A percentile compares a stretch with the other conserved stretches of the same genome.
Evolutionary conservation across 2,329 filamentous ascomycete genomes (phyloP).

Genomic region (Cryphonectria nitschkei): DNA sequence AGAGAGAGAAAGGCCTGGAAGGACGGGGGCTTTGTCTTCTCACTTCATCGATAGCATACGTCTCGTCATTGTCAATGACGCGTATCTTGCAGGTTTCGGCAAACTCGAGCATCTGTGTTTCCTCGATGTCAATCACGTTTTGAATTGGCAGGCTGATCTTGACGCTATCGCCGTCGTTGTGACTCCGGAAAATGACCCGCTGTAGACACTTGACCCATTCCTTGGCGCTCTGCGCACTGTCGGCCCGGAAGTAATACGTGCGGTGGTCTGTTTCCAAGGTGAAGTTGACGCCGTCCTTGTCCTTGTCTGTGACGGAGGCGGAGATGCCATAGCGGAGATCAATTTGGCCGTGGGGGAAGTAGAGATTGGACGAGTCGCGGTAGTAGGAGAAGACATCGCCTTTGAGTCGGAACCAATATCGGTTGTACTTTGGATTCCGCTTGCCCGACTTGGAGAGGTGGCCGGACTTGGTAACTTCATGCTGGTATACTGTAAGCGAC

Average conservation of each 20-base stretch:
- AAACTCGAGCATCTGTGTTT: constrained; percentile 87
- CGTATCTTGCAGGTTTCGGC: constrained; percentile 93
- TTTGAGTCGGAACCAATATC: constrained; percentile 93
- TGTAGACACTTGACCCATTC: constrained; percentile 97
- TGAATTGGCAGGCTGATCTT: constrained; percentile 90
- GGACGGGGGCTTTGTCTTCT: constrained; percentile 29
- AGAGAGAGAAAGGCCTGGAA: neutral
- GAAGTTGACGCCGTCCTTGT: constrained; percentile 78
- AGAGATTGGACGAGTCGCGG: constrained; percentile 78
- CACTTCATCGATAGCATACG: constrained; percentile 92
- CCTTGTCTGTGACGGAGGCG: constrained; percentile 75
- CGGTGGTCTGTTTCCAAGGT: constrained; percentile 80
- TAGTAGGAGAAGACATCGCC: constrained; percentile 93
- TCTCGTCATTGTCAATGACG: constrained; percentile 91
- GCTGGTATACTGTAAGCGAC: constrained; percentile 47
- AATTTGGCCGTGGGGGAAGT: constrained; percentile 90
- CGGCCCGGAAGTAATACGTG: constrained; percentile 85
- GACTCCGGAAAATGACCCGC: constrained; percentile 91
- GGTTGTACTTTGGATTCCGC: constrained; percentile 82
- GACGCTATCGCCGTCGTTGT: constrained; percentile 95
- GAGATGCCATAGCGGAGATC: constrained; percentile 91
- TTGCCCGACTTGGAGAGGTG: constrained; percentile 87
- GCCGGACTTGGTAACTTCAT: constrained; percentile 80
- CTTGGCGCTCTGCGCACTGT: constrained; percentile 84
- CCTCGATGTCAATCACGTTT: constrained; percentile 90